phyloP scores from a whole-genome alignment of 129 eudicot genomes.

The Flaveria brownii region DNA sequence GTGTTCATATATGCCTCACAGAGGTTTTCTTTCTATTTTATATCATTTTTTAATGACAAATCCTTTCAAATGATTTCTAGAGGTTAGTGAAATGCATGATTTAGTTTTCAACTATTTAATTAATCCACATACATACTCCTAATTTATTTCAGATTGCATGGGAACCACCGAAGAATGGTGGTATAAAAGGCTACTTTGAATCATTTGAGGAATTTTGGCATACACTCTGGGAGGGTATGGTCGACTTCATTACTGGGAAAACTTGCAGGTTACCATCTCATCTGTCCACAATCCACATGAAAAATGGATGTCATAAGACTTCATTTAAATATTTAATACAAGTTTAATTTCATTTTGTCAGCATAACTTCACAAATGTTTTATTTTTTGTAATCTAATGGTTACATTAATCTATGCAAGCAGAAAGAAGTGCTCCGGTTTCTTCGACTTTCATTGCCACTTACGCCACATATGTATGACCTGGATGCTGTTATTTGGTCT shows the following conservation, averaged over 20 bases:
- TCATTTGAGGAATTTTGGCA: slow-evolving; percentile 70
- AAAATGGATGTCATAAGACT: not conserved
- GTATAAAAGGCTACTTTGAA: slow-evolving; percentile 60
- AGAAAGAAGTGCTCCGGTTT: slow-evolving; percentile 70
- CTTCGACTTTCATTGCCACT: slow-evolving; percentile 79
- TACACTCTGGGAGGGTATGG: slow-evolving; percentile 55
- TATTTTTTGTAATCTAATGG: slow-evolving; percentile 12
- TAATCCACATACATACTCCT: not conserved
- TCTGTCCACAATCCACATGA: not conserved
- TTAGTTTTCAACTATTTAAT: slow-evolving; percentile 9
- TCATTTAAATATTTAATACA: not conserved
- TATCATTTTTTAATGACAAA: not conserved
- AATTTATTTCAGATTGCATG: slow-evolving; percentile 58
- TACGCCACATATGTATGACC: slow-evolving; percentile 81
- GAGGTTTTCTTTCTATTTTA: not conserved
- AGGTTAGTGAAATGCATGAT: not conserved
- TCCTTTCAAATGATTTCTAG: not conserved
- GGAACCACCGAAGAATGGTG: slow-evolving; percentile 60
- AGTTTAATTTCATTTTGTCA: not conserved
- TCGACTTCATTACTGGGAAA: slow-evolving; percentile 78
- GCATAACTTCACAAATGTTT: not conserved
- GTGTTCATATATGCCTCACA: not conserved
- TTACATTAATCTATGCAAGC: slow-evolving; percentile 31
- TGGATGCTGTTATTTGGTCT: slow-evolving; percentile 85
- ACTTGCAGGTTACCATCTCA: slow-evolving; percentile 65